phyloP scores from a whole-genome alignment of 352 stramenopile genomes.

The Globisporangium lucens region DNA sequence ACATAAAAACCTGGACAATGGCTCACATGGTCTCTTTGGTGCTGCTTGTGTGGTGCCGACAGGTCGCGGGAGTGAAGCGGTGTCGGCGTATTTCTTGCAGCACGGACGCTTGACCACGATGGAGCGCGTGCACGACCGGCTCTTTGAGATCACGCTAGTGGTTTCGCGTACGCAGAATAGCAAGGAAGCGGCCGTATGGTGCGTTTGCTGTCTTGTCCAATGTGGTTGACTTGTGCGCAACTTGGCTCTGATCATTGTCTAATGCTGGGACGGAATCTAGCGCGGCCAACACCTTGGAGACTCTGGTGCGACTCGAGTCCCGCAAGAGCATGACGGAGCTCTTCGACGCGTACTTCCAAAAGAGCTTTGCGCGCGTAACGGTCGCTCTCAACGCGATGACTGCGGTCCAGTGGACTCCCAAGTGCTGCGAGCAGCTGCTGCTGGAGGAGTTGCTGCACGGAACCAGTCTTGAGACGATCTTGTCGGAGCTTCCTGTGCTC shows the following conservation, averaged over 20 bases:
- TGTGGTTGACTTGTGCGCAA: constrained; percentile 7
- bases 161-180: constrained; percentile 16
- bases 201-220: constrained; percentile 24
- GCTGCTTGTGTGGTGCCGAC: neutral
- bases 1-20: no score
- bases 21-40: neutral
- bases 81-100: constrained; percentile 57
- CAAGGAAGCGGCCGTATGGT: constrained; percentile 10
- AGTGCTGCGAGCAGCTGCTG: constrained; percentile 27
- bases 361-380: constrained; percentile 21
- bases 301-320: constrained; percentile 27
- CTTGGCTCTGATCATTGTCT: neutral
- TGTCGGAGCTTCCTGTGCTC: neutral
- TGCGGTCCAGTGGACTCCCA: constrained; percentile 35
- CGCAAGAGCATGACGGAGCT: constrained; percentile 19
- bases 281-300: constrained; percentile 22
- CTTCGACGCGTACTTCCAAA: constrained; percentile 29
- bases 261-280: constrained; percentile 14
- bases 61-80: constrained; percentile 40
- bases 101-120: constrained; percentile 41
- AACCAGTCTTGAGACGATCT: constrained; percentile 15
- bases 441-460: constrained; percentile 21
- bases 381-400: constrained; percentile 24
- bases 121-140: constrained; percentile 31
- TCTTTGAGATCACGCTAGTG: constrained; percentile 45